Base-by-base conservation (phyloP, 345 rosid genomes). In the Streptanthus diversifolius region DNA sequence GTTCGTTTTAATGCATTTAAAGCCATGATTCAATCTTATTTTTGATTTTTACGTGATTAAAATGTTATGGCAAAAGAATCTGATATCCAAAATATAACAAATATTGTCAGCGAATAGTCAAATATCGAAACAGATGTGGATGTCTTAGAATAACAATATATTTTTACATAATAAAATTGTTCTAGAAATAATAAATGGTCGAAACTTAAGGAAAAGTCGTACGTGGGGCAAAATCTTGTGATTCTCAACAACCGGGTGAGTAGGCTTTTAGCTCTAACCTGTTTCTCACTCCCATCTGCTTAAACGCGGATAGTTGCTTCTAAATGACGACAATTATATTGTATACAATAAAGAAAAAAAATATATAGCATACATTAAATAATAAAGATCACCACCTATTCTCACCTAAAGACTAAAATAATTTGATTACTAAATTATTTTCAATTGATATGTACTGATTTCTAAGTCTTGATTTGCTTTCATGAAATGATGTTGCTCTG, bases 261-360 rank as follows among this genome's bases (percentile, higher is more conserved):
- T 1, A 24, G 36, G 71, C 17, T 37, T 35, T 66, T 19, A 4
- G 44, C 36, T 51, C 36, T 9, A 43, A 63, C 25, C 10, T 44
- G 68, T 63, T 54, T 29, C 17, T 44, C 53, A 63, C 68, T 29
- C 25, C 5, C 47, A 51, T 49, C 44, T 22, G 18, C 35, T 0
- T 14, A 37, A 25, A 67, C 71, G 48, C 71, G 71, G 71, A 25
- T 36, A 36, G 47, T 66, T 66, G 56, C 32, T 51, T 51, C 32
- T 51, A 4, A 22, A 22, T 11, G 5, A 22, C 15, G 8, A 24
- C 56, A 22, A 12, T 29, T 51, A 11, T 51, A 22, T 48, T 51
- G 11, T 22, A 22, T 22, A 29, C 3, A 11, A 22, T 0, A 51
- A 5, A 51, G 5, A 43, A 43, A 0, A n/a, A n/a, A 41, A 12